These are phyloP conservation scores for Candida sp. DNA, from an alignment of 1,139 yeast genomes.

Conservation along the genomic window DNA sequence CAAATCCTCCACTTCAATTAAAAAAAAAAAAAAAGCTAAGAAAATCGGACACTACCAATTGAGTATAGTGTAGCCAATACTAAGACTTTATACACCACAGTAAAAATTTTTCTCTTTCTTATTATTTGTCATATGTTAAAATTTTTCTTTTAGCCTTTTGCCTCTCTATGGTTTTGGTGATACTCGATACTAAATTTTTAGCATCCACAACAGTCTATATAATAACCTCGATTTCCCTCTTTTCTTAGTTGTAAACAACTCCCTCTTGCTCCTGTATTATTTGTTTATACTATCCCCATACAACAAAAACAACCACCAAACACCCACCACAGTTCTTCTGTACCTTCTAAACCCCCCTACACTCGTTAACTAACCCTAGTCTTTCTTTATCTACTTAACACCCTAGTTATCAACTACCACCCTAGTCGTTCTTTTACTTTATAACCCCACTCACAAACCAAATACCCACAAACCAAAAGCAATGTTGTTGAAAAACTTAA, in stretches of 20 bases:
- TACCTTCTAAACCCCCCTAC: not conserved
- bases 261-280: not conserved
- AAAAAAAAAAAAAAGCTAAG: not conserved
- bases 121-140: not conserved
- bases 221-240: not conserved
- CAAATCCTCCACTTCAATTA: not conserved
- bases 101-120: not conserved
- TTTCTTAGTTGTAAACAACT: not conserved
- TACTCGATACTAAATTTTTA: no score
- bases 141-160: not conserved
- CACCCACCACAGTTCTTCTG: no score
- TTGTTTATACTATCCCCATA: not conserved
- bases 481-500: constrained; percentile 32
- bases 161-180: not conserved
- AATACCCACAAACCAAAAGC: constrained; percentile 2
- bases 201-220: not conserved
- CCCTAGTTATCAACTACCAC: not conserved
- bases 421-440: not conserved
- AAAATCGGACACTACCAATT: no score
- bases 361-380: constrained; percentile 28
- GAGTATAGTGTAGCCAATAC: no score
- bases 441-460: not conserved
- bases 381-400: constrained; percentile 24
- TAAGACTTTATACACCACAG: not conserved
- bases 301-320: not conserved